Evolutionary conservation across 148 eudicot genomes (phyloP), one percentile per base, ranked within the genome.

Genomic region (Persicaria maculosa): DNA sequence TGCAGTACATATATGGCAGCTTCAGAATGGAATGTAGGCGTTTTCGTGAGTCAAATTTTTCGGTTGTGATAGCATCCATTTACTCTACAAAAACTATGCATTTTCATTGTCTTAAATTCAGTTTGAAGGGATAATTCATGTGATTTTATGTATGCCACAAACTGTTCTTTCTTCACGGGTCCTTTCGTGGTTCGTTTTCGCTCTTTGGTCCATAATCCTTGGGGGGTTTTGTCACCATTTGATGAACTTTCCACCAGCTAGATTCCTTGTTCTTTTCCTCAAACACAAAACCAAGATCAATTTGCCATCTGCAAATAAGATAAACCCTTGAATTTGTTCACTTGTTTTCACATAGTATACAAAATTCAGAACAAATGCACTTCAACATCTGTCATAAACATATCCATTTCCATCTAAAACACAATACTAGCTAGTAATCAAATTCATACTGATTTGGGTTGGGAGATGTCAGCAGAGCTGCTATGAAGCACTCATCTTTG

Each of bases 201-300:
- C 44, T 44, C 68, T 62, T 25, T 11, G 10, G 69, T 36, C 16
- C n/a, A 64, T 64, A 31, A 64, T 64, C 69, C 69, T 12, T 64
- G 69, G 12, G 12, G 16, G 55, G 16, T 43, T 65, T 65, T 65
- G 70, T n/a, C 22, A 55, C 61, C n/a, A n/a, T 48, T 48, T 48
- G 52, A 12, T 48, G 52, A 12, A 48, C 8, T 31, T 31, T 31
- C 40, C 40, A 31, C 40, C 40, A 31, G 40, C 40, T 31, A 31
- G 40, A 31, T 31, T 31, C 40, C 40, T 31, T 31, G 40, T 31
- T 31, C 40, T 31, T 31, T 31, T 31, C 40, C 40, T 31, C 2
- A 31, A 31, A 31, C 40, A 31, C 2, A 31, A 31, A 31, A 59
- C 31, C 62, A 57, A 57, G 36, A 5, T 57, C 19, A 57, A 17